These are phyloP conservation scores for Penicillium sp. DNA, from an alignment of 2,329 filamentous ascomycete species.

Conservation along the genomic window DNA sequence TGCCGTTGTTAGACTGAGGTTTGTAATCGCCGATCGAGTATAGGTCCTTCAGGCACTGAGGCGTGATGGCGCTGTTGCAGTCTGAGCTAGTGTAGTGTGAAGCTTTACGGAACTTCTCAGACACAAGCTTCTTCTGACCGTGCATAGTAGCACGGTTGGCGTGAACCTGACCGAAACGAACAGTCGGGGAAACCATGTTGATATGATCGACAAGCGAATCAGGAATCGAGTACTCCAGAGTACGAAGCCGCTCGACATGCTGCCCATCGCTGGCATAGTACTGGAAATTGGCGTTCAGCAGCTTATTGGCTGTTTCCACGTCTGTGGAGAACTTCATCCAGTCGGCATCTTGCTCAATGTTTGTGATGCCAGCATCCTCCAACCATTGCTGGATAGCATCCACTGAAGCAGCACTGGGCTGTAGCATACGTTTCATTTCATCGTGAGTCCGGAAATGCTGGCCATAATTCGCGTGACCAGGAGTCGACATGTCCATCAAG, in stretches of 20 bases:
- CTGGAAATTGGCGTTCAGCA: slow-evolving; percentile 42
- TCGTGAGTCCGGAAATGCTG: slow-evolving; percentile 49
- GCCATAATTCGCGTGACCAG: slow-evolving; percentile 50
- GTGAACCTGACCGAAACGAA: slow-evolving; percentile 40
- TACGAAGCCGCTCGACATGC: slow-evolving; percentile 36
- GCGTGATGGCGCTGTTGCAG: slow-evolving; percentile 48
- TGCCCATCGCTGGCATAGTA: slow-evolving; percentile 35
- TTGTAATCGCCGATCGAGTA: slow-evolving; percentile 48
- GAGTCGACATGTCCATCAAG: slow-evolving; percentile 52
- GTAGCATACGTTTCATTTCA: slow-evolving; percentile 52
- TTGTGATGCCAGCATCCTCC: slow-evolving; percentile 36
- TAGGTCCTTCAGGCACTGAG: slow-evolving; percentile 48
- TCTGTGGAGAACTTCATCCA: slow-evolving; percentile 41
- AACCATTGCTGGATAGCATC: slow-evolving; percentile 51
- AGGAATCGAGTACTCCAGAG: slow-evolving; percentile 44
- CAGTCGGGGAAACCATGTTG: slow-evolving; percentile 45
- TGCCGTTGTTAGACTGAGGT: slow-evolving; percentile 36
- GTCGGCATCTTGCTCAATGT: slow-evolving; percentile 38
- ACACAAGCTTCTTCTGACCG: slow-evolving; percentile 19
- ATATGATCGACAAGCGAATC: slow-evolving; percentile 34
- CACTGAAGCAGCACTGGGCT: slow-evolving; percentile 43
- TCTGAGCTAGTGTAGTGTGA: slow-evolving; percentile 22
- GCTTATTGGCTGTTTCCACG: slow-evolving; percentile 36
- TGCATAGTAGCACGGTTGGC: slow-evolving; percentile 28
- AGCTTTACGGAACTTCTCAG: slow-evolving; percentile 21